Conservation (phyloP, 495 filamentous ascomycete genomes). For the Talaromyces borbonicus region DNA sequence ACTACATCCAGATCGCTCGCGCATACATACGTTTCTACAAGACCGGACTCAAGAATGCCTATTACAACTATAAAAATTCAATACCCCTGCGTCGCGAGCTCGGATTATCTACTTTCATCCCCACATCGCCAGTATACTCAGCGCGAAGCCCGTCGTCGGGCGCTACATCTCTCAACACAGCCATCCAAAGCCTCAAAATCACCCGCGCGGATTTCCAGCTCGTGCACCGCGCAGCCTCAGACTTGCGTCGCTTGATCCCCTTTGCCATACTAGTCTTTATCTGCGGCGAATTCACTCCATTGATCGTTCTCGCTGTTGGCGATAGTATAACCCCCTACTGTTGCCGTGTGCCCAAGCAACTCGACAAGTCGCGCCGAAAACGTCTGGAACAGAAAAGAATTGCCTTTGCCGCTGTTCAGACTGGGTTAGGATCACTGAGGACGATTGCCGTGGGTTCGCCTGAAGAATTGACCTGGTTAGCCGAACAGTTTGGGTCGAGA, state of each 20-base stretch:
- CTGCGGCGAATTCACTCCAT: conserved; percentile 76
- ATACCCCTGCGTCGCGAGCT: conserved; percentile 24
- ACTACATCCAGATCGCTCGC: conserved; percentile 31
- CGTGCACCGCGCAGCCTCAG: conserved; percentile 51
- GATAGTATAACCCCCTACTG: conserved; percentile 62
- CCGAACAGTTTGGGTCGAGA: conserved; percentile 12
- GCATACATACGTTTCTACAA: conserved; percentile 72
- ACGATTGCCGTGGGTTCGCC: conserved; percentile 10
- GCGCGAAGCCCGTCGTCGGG: conserved; percentile 5
- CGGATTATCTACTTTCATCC: conserved; percentile 22
- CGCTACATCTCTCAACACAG: conserved; percentile 15
- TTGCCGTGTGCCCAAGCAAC: conserved; percentile 70
- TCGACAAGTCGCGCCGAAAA: conserved; percentile 42
- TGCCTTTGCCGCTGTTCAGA: conserved; percentile 16
- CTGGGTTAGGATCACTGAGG: conserved; percentile 10
- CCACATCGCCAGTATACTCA: conserved; percentile 22
- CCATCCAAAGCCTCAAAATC: conserved; percentile 22
- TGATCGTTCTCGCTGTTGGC: conserved; percentile 60
- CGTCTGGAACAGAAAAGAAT: conserved; percentile 32
- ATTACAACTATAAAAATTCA: conserved; percentile 40
- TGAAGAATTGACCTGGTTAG: conserved; percentile 21
- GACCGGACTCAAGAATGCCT: conserved; percentile 61
- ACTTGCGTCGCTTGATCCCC: conserved; percentile 61
- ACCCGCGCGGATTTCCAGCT: conserved; percentile 56
- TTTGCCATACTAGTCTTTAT: conserved; percentile 64